Evolutionary conservation across 2,329 filamentous ascomycete species (phyloP).

Genomic region (Paecilomyces formosus): DNA sequence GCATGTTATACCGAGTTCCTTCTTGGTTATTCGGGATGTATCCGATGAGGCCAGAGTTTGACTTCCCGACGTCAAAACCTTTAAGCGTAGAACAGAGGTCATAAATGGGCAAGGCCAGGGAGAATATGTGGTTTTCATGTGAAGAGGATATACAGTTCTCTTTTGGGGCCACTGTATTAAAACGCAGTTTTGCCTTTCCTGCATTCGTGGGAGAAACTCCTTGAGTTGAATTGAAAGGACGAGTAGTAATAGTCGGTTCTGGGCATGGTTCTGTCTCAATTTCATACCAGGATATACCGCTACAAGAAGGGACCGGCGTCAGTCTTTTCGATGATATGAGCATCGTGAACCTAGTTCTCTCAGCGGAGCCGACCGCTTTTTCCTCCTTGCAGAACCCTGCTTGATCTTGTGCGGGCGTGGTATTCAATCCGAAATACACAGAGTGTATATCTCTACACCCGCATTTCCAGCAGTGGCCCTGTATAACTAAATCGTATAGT

Average conservation of each 20-base stretch:
- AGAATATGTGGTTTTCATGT: not conserved
- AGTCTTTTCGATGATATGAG: not conserved
- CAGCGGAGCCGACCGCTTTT: not conserved
- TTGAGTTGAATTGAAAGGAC: not conserved
- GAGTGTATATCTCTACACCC: not conserved
- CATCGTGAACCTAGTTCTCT: not conserved
- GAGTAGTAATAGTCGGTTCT: not conserved
- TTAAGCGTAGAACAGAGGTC: not conserved
- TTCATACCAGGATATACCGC: not conserved
- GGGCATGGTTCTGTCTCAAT: not conserved
- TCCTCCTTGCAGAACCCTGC: not conserved
- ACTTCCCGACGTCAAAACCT: not conserved
- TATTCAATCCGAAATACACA: not conserved
- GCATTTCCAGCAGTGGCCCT: constrained; percentile 6
- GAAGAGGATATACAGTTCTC: not conserved
- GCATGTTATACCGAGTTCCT: not conserved
- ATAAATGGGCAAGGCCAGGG: not conserved
- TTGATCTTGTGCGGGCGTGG: not conserved
- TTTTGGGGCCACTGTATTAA: too few species aligned
- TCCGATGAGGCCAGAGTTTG: not conserved
- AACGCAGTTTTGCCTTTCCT: not conserved
- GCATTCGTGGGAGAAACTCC: not conserved
- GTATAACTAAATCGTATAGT: constrained; percentile 3
- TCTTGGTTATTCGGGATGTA: not conserved
- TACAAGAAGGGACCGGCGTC: not conserved